These are phyloP conservation scores for Naematelia aurantialba DNA, from an alignment of 768 basidiomycete genomes.

Conservation along the genomic window DNA sequence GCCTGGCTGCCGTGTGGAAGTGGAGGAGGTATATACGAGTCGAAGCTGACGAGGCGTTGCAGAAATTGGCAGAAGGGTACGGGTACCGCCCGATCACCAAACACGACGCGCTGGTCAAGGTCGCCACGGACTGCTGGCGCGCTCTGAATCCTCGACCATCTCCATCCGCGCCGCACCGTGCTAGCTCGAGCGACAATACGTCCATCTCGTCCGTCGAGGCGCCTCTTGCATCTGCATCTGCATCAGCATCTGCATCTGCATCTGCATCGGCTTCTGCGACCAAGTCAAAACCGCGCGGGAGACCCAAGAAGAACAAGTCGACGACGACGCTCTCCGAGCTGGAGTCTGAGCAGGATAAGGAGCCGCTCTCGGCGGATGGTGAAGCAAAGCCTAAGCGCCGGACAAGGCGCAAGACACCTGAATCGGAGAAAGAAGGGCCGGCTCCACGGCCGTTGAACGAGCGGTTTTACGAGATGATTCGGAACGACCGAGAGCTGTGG, in stretches of 20 bases:
- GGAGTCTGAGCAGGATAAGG: too few species aligned
- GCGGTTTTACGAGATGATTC: slow-evolving; percentile 32
- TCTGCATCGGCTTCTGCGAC: too few species aligned
- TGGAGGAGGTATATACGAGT: too few species aligned
- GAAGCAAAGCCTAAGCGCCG: too few species aligned
- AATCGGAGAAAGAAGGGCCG: too few species aligned
- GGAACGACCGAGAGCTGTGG: slow-evolving; percentile 29
- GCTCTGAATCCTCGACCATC: slow-evolving; percentile 23
- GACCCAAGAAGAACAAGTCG: slow-evolving; percentile 6
- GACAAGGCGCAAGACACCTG: slow-evolving; percentile 4
- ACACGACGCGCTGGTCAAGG: slow-evolving; percentile 17
- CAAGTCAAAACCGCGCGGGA: background rate
- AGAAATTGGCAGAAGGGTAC: slow-evolving; percentile 21
- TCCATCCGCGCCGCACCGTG: background rate
- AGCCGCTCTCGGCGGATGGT: too few species aligned
- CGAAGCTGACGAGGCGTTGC: too few species aligned
- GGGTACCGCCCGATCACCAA: slow-evolving; percentile 27
- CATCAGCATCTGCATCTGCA: too few species aligned
- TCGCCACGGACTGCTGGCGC: slow-evolving; percentile 34
- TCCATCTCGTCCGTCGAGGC: slow-evolving; percentile 31
- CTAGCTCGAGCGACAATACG: background rate
- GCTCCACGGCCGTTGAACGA: slow-evolving; percentile 14
- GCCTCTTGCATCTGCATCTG: slow-evolving; percentile 24
- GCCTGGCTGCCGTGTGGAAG: too few species aligned
- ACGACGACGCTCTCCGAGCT: too few species aligned